Evolutionary conservation across 2,329 filamentous ascomycete species (phyloP), one percentile per base, ranked within the genome.

Genomic region (Ascochyta clinopodiicola): DNA sequence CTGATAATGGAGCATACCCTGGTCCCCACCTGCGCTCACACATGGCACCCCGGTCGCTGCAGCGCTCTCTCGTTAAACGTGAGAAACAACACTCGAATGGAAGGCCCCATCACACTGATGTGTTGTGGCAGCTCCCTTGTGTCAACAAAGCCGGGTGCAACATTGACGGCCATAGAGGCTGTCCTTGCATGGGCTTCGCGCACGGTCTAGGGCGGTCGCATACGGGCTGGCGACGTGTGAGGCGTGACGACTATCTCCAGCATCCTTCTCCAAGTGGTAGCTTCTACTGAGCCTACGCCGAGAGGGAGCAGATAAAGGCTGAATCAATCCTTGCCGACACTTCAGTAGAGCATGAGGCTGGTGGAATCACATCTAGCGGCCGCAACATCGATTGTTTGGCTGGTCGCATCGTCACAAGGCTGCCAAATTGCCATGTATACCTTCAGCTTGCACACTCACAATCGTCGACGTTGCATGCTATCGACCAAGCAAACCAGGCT

Each of bases 1-100:
- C 57, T 48, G 56, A 51, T 34, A 42, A 46, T 46, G 46, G 55
- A 59, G 52, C 42, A 42, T 31, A 60, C 57, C 68, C 63, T 59
- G 62, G 50, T 47, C 51, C 27, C 44, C 40, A 46, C 53, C 55
- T 51, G 61, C 61, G 57, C 64, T 62, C 63, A 60, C 71, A 73
- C 73, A 75, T 75, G 73, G 72, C 72, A 74, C 70, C 72, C 71
- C 51, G 46, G 71, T 63, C 63, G 42, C 44, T 51, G 48, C 61
- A 64, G 55, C 61, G 47, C 38, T 62, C 56, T 52, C 55, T 55
- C 60, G 56, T 59, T 19, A 46, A 57, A 49, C 55, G 43, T 44
- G 44, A 57, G 40, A 42, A 51, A 45, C 43, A 56, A 46, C 49
- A 42, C 27, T 60, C 48, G 50, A 60, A 51, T 44, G 38, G 52